Evolutionary conservation across 2,329 filamentous ascomycete genomes (phyloP), one percentile per base, ranked within the genome.

Genomic region (Pyricularia grisea): DNA sequence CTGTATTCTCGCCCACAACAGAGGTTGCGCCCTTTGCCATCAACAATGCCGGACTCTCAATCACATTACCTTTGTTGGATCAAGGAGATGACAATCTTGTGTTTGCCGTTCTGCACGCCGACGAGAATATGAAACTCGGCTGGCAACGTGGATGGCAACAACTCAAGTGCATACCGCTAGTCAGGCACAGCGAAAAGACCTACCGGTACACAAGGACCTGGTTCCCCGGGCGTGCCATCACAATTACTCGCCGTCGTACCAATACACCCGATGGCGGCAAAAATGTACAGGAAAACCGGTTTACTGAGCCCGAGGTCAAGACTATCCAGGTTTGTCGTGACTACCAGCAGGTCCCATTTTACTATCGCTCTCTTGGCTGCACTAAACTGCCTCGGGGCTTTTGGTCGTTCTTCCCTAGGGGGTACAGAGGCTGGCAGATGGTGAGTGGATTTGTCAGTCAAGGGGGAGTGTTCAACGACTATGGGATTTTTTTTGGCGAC

Each of bases 21-120:
- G 31, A 61, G 10, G 31, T 68, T 11, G 66, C 65, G 3, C 68
- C 68, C 11, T 67, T 69, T 42, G 30, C 30, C 25, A 33, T 69
- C 20, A 69, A 66, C n/a, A 69, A 69, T 42, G 68, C 68, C 4
- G 68, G 68, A 23, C 55, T 69, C 14, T 67, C 68, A 4, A 69
- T 69, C 50, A 63, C 68, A n/a, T 42, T 69, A 11, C 68, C 68
- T 3, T 14, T 69, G 7, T n/a, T 69, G 23, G 30, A 28, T n/a
- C 68, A 69, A 23, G 65, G 65, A 20, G 55, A 67, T 25, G 66
- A 30, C 66, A 36, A 68, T 9, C 50, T 69, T 23, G 7, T 68
- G 2, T 69, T 69, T 63, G 68, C 68, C 12, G 68, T 69, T 3
- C 30, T 69, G 17, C 65, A 69, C n/a, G 14, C 27, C 28, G 68